phyloP scores from a whole-genome alignment of 441 rosid genomes.

The Metrosideros polymorpha region DNA sequence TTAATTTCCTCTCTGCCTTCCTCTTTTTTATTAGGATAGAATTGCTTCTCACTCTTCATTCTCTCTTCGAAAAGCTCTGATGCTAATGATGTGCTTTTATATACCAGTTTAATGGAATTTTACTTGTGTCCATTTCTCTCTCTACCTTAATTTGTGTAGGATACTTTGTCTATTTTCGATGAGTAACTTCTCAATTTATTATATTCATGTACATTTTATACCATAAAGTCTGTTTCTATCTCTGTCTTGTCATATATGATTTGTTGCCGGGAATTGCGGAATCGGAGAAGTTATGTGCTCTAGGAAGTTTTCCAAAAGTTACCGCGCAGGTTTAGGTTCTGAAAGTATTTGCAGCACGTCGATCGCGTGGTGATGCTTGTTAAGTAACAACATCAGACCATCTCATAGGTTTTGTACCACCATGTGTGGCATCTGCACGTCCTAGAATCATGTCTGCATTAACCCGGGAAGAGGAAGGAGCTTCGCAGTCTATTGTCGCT shows the following conservation, averaged over 20 bases:
- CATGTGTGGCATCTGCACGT: background rate
- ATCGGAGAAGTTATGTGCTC: background rate
- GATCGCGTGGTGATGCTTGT: background rate
- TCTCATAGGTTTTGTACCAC: background rate
- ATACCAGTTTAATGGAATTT: background rate
- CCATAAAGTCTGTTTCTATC: background rate
- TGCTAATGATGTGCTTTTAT: background rate
- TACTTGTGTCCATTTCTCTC: background rate
- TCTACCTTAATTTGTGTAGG: background rate
- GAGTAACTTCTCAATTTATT: background rate
- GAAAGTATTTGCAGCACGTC: background rate
- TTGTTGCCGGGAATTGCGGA: background rate
- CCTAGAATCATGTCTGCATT: background rate
- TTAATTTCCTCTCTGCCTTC: background rate
- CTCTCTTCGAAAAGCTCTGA: background rate
- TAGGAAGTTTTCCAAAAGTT: background rate
- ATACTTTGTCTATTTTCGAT: background rate
- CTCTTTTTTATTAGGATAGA: background rate
- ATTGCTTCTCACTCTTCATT: background rate
- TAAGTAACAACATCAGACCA: background rate
- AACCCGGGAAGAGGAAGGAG: background rate
- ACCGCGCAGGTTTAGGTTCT: background rate
- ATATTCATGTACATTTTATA: background rate
- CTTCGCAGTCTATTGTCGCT: background rate
- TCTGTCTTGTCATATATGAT: background rate